Evolutionary conservation across 257 asterid genomes (phyloP), one percentile per base, ranked within the genome.

Genomic region (Ehretia macrophylla): DNA sequence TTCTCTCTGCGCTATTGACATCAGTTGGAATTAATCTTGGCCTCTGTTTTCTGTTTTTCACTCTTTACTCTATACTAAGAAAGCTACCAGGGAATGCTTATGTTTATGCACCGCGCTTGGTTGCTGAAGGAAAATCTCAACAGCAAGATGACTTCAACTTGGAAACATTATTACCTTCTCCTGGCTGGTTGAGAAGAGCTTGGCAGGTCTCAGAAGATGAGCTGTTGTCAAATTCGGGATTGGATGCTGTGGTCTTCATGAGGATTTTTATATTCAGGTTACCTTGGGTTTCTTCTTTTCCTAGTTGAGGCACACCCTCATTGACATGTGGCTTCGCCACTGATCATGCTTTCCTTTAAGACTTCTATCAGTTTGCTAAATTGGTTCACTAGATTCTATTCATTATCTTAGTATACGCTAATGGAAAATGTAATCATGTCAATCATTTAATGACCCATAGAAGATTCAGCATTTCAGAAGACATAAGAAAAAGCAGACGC

Each of bases 221-320:
- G 71, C 79, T 93, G 54, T 46, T 93, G 77, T 46, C 72, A 8
- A 73, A 37, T 48, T 80, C 90, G 20, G 97, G 99, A 21, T 77
- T 93, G 77, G 99, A 93, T 75, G 99, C 95, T 17, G 88, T 93
- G 0, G 99, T 93, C 22, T 89, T 93, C 79, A 86, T 93, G 90
- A 94, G 96, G 63, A 85, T 93, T 75, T 81, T 81, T 27, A 77
- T 75, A 22, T 86, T 93, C 68, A 83, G 96, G 99, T 88, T 56
- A 69, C 78, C 51, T 49, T 12, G 32, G 23, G 1, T 56, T 47
- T 19, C 54, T 14, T 9, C 13, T 14, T 3, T 58, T 0, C 19
- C 3, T 11, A 47, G 9, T n/a, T 18, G 16, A 14, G n/a, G n/a
- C n/a, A n/a, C n/a, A n/a, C n/a, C n/a, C n/a, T n/a, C n/a, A n/a